These are phyloP conservation scores for Rhododendron molle DNA, from an alignment of 148 eudicot genomes.

Conservation along the genomic window DNA sequence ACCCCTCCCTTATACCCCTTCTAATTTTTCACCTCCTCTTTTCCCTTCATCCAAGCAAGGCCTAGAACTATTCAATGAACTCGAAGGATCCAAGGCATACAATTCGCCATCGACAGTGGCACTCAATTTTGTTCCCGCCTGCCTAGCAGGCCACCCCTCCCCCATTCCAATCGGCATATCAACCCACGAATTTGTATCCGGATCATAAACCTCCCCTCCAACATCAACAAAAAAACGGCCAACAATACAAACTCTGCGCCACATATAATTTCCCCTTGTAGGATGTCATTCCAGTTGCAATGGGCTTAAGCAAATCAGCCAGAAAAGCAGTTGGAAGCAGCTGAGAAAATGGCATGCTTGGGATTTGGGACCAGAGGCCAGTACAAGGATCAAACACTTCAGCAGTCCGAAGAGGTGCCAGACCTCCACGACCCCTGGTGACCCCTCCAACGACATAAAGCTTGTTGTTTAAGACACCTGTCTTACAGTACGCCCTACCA, in stretches of 20 bases:
- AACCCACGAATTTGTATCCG: slow-evolving; percentile 75
- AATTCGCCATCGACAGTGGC: slow-evolving; percentile 67
- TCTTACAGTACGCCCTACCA: slow-evolving; percentile 82
- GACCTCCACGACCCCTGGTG: slow-evolving; percentile 61
- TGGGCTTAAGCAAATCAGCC: slow-evolving; percentile 85
- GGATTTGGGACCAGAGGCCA: slow-evolving; percentile 66
- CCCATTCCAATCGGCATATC: slow-evolving; percentile 99
- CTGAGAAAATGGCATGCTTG: slow-evolving; percentile 96
- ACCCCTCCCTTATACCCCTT: too few species aligned
- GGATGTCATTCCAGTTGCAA: slow-evolving; percentile 90
- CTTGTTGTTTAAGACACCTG: slow-evolving; percentile 68
- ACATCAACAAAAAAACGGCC: slow-evolving; percentile 99
- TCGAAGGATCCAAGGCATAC: slow-evolving; percentile 81
- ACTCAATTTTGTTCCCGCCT: slow-evolving; percentile 91
- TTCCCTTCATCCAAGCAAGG: too few species aligned
- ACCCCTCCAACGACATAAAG: slow-evolving; percentile 95
- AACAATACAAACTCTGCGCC: slow-evolving; percentile 88
- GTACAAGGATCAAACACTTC: slow-evolving; percentile 81
- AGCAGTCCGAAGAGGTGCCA: slow-evolving; percentile 83
- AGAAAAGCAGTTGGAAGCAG: slow-evolving; percentile 82
- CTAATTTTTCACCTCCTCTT: too few species aligned
- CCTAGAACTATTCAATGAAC: slow-evolving; percentile 62
- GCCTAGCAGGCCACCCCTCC: slow-evolving; percentile 99
- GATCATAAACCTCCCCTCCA: slow-evolving; percentile 95
- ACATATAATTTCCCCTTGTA: slow-evolving; percentile 82